Percentiles rank a stretch among this genome's conserved stretches.
phyloP scores from a whole-genome alignment of 768 basidiomycete genomes.

The Candolleomyces aberdarensis region DNA sequence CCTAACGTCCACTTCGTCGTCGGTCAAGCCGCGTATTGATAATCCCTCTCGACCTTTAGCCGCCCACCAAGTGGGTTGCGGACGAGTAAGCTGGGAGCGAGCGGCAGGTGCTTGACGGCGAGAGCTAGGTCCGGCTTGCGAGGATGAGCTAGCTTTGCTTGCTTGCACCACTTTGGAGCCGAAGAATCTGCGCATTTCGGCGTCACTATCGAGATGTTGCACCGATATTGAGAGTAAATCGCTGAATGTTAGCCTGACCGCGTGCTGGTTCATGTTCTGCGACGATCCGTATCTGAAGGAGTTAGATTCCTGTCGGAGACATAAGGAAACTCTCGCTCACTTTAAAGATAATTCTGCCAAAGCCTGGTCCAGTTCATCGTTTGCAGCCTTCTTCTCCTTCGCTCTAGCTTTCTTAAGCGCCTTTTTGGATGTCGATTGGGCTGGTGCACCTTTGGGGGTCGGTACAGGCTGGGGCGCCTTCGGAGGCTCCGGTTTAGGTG shows the following conservation, averaged over 20 bases:
- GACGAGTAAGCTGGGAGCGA: slow-evolving; percentile 74
- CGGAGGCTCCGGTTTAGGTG: background rate
- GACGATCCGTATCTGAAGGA: slow-evolving; percentile 49
- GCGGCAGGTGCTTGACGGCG: slow-evolving; percentile 41
- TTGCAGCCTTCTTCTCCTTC: slow-evolving; percentile 62
- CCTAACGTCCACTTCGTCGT: slow-evolving; percentile 51
- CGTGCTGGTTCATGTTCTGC: slow-evolving; percentile 32
- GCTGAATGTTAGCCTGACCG: slow-evolving; percentile 34
- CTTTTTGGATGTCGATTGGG: slow-evolving; percentile 42
- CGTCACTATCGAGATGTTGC: slow-evolving; percentile 80
- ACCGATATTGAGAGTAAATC: slow-evolving; percentile 76
- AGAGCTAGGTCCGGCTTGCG: slow-evolving; percentile 19
- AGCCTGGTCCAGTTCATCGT: slow-evolving; percentile 81
- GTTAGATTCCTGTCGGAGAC: background rate
- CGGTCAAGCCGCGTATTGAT: slow-evolving; percentile 53
- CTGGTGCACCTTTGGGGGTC: slow-evolving; percentile 10
- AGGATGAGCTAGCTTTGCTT: slow-evolving; percentile 36
- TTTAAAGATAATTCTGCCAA: slow-evolving; percentile 81
- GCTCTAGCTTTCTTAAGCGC: slow-evolving; percentile 61
- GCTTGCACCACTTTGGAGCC: slow-evolving; percentile 85
- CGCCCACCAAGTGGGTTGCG: slow-evolving; percentile 73
- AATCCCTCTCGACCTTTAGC: slow-evolving; percentile 70
- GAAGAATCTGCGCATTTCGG: slow-evolving; percentile 92
- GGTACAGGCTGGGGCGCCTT: slow-evolving; percentile 6
- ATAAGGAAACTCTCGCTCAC: slow-evolving; percentile 34